These are phyloP conservation scores for Syncephalis plumigaleata DNA, from an alignment of 371 early-diverging fungal species.

Conservation along the genomic window DNA sequence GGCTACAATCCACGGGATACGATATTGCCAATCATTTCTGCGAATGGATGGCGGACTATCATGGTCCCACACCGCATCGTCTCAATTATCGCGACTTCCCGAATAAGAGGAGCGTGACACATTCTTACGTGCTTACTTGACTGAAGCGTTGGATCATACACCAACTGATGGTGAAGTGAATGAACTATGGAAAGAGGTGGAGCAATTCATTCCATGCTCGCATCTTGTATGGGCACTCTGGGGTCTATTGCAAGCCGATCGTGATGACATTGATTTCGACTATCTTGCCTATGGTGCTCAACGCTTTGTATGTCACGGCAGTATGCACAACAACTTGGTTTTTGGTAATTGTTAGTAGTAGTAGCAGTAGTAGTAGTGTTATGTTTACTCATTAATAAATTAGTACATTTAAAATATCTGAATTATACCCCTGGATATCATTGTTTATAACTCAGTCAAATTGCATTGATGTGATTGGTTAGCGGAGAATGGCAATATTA, in stretches of 20 bases:
- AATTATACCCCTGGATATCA: too few species aligned
- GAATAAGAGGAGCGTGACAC: constrained; percentile 24
- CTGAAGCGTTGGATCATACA: neutral
- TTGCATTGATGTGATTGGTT: too few species aligned
- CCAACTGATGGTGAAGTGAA: neutral
- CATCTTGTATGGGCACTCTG: constrained; percentile 71
- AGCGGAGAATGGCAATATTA: too few species aligned
- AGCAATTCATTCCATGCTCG: constrained; percentile 33
- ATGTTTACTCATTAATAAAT: too few species aligned
- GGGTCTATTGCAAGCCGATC: constrained; percentile 63
- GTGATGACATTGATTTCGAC: constrained; percentile 70
- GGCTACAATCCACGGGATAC: constrained; percentile 69
- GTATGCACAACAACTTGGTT: too few species aligned
- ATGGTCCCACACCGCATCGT: constrained; percentile 28
- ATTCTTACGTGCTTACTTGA: constrained; percentile 47
- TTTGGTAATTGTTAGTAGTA: too few species aligned
- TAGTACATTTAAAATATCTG: too few species aligned
- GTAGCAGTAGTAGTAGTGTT: too few species aligned
- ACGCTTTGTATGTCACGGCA: constrained; percentile 15
- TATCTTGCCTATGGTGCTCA: constrained; percentile 52
- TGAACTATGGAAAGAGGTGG: constrained; percentile 13
- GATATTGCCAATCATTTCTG: constrained; percentile 84
- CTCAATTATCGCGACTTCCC: constrained; percentile 31
- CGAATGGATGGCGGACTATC: constrained; percentile 79
- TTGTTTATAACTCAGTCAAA: too few species aligned